Evolutionary conservation across 306 rosid genomes (phyloP).

Genomic region (Rosa rugosa): DNA sequence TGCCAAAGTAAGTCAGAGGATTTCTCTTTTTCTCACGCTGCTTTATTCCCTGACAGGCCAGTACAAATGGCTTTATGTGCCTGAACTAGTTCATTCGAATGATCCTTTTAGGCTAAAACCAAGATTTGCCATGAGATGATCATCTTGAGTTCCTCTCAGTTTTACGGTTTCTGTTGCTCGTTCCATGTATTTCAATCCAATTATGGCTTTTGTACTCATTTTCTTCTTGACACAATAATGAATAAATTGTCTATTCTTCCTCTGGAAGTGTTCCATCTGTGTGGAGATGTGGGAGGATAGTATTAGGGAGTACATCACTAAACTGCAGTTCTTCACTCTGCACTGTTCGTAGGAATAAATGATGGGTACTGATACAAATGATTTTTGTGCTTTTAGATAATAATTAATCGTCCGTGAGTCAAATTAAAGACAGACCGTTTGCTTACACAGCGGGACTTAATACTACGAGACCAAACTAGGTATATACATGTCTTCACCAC

Average conservation of each 20-base stretch:
- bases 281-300: not conserved
- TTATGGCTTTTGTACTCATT: not conserved
- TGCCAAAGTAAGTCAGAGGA: slow-evolving; percentile 55
- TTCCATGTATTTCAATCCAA: slow-evolving; percentile 18
- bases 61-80: slow-evolving; percentile 20
- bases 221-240: not conserved
- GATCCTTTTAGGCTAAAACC: slow-evolving; percentile 31
- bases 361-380: not conserved
- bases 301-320: not conserved
- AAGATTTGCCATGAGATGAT: slow-evolving; percentile 24
- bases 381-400: not conserved
- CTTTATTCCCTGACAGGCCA: slow-evolving; percentile 29
- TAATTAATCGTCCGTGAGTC: too few species aligned
- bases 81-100: slow-evolving; percentile 33
- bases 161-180: slow-evolving; percentile 37
- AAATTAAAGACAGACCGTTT: too few species aligned
- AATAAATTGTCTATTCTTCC: slow-evolving; percentile 25
- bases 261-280: not conserved
- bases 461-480: not conserved
- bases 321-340: too few species aligned
- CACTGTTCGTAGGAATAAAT: not conserved
- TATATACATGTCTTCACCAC: not conserved
- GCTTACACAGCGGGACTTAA: not conserved
- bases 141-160: slow-evolving; percentile 25
- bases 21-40: slow-evolving; percentile 12